Conservation (phyloP, 192 early-diverging fungal genomes). For the Rhizophagus clarus region DNA sequence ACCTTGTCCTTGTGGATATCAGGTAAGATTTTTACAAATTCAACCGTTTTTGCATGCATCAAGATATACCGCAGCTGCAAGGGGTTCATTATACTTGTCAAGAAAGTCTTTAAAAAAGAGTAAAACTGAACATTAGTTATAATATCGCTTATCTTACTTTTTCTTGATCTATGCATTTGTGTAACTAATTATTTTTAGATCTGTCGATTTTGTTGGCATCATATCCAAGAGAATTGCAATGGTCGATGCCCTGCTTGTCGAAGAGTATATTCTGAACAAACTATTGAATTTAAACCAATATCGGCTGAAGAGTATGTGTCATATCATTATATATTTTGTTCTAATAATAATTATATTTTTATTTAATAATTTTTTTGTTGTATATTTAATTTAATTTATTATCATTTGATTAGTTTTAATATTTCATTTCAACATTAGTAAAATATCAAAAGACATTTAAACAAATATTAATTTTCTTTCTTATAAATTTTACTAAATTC, state of each 20-base stretch:
- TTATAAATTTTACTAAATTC: no score
- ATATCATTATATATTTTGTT: neutral
- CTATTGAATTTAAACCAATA: slow-evolving; percentile 84
- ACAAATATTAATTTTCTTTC: no score
- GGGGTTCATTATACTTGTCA: neutral
- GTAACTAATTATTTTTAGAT: slow-evolving; percentile 61
- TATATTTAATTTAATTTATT: no score
- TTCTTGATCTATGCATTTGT: slow-evolving; percentile 9
- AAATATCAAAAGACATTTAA: no score
- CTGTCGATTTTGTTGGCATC: slow-evolving; percentile 99
- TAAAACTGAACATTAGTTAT: neutral
- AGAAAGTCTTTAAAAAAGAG: neutral
- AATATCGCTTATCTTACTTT: neutral
- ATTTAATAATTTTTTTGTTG: no score
- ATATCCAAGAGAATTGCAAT: slow-evolving; percentile 93
- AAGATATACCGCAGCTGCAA: neutral
- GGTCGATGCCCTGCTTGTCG: slow-evolving; percentile 95
- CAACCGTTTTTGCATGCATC: neutral
- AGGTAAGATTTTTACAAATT: slow-evolving; percentile 57
- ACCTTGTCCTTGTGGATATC: slow-evolving; percentile 98
- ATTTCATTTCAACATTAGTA: no score
- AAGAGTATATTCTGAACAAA: slow-evolving; percentile 87
- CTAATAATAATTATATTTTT: neutral
- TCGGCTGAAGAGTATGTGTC: slow-evolving; percentile 82
- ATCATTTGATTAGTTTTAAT: no score